Base-by-base conservation (phyloP, 1,139 yeast genomes). In the Candida glucosophila region DNA sequence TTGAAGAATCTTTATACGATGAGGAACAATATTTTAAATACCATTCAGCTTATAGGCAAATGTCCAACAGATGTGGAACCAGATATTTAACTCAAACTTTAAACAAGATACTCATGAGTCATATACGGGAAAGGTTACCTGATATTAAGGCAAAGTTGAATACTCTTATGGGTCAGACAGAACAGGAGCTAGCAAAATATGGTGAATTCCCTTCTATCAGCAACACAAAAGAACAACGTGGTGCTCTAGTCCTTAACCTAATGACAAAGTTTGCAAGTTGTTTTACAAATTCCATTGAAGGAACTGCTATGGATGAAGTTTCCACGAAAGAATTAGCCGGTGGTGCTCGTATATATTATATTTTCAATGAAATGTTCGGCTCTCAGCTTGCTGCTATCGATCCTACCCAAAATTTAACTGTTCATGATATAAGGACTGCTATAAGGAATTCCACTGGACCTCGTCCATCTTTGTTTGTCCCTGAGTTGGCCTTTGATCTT, bases 391-490 rank as follows among this genome's bases (percentile, higher is more conserved):
- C 75, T 3, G 57, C 76, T 12, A 82, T 90, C 32, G 82, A 86
- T 47, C 98, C 99, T 11, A 77, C 92, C 7, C 73, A 80, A 17
- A 82, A 83, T 43, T 65, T 90, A 36, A 69, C 93, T 2, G 70
- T 79, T 14, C 69, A 65, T 27, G 97, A 92, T 49, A 90, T 92
- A 32, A 72, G 96, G 41, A 88, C 95, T 4, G 98, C 98, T 2
- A 90, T 92, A 35, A 72, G 98, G 47, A 92, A 92, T 55, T 82
- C 95, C 3, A 86, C 97, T 0, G 99, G 99, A 6, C 97, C 98
- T 28, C 72, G 98, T 36, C 95, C 98, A 2, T 82, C 96, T 1
- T 61, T 92, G 34, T 92, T 92, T 57, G 98, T 92, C 12, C 98
- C 98, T 1, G 98, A 92, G 50, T 64, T 88, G 38, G 98, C 99